phyloP scores from a whole-genome alignment of 257 asterid genomes.

The Phtheirospermum japonicum region DNA sequence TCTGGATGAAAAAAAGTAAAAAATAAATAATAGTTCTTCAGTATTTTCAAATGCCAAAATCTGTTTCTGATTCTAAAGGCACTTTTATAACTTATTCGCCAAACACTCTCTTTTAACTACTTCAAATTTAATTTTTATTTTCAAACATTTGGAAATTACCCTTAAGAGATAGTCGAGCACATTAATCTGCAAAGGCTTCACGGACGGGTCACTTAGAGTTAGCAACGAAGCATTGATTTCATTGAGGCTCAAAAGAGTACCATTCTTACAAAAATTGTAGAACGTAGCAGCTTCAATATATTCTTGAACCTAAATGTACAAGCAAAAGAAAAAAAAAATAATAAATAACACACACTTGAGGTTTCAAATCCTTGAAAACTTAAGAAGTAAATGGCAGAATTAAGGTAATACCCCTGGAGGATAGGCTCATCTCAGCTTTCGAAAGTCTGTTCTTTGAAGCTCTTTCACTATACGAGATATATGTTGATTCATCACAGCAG shows the following conservation, averaged over 20 bases:
- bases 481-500: no score
- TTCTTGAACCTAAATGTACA: no score
- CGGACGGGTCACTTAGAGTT: no score
- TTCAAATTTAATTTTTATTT: background rate
- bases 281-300: no score
- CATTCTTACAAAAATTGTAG: no score
- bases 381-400: conserved; percentile 19
- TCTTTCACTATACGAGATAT: no score
- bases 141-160: conserved; percentile 46
- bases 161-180: conserved; percentile 88
- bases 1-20: background rate
- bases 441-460: no score
- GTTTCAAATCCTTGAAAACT: background rate
- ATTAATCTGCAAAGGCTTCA: no score
- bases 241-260: no score
- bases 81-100: background rate
- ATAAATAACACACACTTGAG: conserved; percentile 22
- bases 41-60: background rate
- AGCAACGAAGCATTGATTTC: no score
- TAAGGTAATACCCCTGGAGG: conserved; percentile 82
- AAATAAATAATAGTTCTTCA: background rate
- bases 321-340: conserved; percentile 42
- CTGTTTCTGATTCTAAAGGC: background rate
- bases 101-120: background rate
- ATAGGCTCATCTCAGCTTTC: conserved; percentile 87